Evolutionary conservation across 2,329 filamentous ascomycete genomes (phyloP), one percentile per base, ranked within the genome.

Genomic region (Calonectria montana): DNA sequence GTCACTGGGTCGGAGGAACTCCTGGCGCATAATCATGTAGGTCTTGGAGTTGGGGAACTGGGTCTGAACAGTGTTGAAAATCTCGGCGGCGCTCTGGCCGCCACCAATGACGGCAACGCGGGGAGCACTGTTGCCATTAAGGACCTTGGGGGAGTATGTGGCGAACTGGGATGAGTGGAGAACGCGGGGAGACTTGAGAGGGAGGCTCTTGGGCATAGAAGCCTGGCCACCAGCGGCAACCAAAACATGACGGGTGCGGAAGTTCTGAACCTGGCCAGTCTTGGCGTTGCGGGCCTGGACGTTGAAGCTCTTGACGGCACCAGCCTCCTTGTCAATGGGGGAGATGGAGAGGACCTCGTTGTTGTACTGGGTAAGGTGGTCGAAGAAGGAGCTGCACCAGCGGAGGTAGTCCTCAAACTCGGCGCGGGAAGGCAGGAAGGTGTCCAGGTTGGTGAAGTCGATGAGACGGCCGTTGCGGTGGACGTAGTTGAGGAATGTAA

Each of bases 381-480:
- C 89, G 80, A 98, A 98, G 81, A 92, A 92, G 72, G 90, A 87
- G 15, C 96, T 94, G 81, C 95, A 98, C 96, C 96, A 98, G 73
- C 93, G 90, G 83, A 98, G 92, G 84, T 98, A 98, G 83, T 98
- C 96, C 82, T 98, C 96, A 80, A 97, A 98, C 85, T 98, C 96
- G 73, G 93, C 87, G 29, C 96, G 91, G 35, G 94, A 92, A 0
- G 96, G 96, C 37, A 97, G 85, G 85, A 98, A 98, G 0, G 96
- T 98, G 79, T 91, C 89, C 61, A 98, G 86, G 84, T 98, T 98
- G 78, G 94, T 95, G 80, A 98, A 98, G 76, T 96, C 92, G 61
- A 97, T 91, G 45, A 98, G 88, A n/a, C 96, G 90, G 68, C 89
- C 89, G 78, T 97, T 93, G 77, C 90, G 85, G 85, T 97, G 94